Evolutionary conservation across 768 basidiomycete species (phyloP), one percentile per base, ranked within the genome.

Genomic region (Tubosaeta sp.): DNA sequence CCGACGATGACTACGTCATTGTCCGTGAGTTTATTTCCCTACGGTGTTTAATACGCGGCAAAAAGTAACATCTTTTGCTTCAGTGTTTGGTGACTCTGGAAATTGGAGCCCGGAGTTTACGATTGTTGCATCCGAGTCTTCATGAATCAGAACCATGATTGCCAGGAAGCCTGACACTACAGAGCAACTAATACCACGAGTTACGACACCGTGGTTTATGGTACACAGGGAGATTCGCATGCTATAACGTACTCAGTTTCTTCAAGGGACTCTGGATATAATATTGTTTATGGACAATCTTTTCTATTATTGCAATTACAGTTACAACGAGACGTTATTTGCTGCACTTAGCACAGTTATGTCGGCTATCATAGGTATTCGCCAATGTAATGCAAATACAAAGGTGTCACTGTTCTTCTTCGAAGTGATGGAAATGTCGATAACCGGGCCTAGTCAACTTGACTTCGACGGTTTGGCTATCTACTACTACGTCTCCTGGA

Each of bases 21-120:
- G 69, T 76, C 29, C 64, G 76, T 78, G 57, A 66, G 76, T 73
- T 24, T 5, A 46, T 35, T 34, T 12, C 27, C 27, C 9, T 6
- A 9, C 27, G n/a, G n/a, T 27, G 27, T 14, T 6, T 38, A 6
- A 30, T 31, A 25, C 11, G 39, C n/a, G 24, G 3, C 12, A 11
- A 51, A 11, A 52, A 42, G 43, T 51, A 46, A 44, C 39, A 29
- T 12, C 0, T 35, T n/a, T 29, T 35, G 24, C 44, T 46, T 30
- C 45, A 80, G 79, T 81, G 34, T 72, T 80, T 45, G 79, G 79
- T 6, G 79, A 81, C 58, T 80, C 77, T 44, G 79, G 79, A 27
- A 74, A 81, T 57, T 73, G 67, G 47, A 74, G 79, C 31, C 65
- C 63, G 13, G 19, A 47, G 39, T 82, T 82, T 58, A 72, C 71